Conservation (phyloP, 805 yeast genomes). For the Zygoascus flipseniorum region DNA sequence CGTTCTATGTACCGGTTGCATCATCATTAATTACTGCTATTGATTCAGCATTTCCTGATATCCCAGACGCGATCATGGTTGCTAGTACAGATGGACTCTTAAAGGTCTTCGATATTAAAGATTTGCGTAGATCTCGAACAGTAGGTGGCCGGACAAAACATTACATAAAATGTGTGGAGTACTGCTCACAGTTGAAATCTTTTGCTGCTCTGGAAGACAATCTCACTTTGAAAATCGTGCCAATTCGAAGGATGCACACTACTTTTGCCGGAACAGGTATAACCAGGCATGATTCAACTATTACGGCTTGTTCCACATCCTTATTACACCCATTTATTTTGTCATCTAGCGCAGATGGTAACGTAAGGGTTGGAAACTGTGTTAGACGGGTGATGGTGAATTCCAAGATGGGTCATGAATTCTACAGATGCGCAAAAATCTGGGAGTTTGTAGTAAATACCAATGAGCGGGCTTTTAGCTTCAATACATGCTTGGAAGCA, state of each 20-base stretch:
- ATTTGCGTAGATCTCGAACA: conserved; percentile 15
- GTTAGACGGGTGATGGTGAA: conserved; percentile 26
- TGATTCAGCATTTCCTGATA: conserved; percentile 29
- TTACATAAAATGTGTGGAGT: conserved; percentile 25
- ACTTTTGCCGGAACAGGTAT: conserved; percentile 27
- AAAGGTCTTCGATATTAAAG: conserved; percentile 29
- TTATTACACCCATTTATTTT: conserved; percentile 39
- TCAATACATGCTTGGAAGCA: conserved; percentile 34
- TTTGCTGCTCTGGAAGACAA: conserved; percentile 37
- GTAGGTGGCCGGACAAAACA: conserved; percentile 22
- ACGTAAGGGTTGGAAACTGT: conserved; percentile 34
- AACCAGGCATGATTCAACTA: conserved; percentile 34
- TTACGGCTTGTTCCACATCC: conserved; percentile 35
- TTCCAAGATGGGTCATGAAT: conserved; percentile 16
- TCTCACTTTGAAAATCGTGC: conserved; percentile 29
- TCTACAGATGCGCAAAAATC: conserved; percentile 17
- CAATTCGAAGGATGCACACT: conserved; percentile 28
- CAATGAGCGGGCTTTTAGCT: conserved; percentile 32
- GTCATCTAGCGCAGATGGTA: conserved; percentile 45
- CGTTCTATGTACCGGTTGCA: conserved; percentile 33
- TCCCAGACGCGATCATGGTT: conserved; percentile 29
- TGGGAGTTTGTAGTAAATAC: conserved; percentile 34
- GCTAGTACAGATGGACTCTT: conserved; percentile 38
- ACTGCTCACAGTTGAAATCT: conserved; percentile 21
- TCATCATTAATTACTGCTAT: conserved; percentile 32